Percentiles rank a stretch among this genome's conserved stretches.
Conservation (phyloP, 257 asterid species). For the Solanum tacnaense region DNA sequence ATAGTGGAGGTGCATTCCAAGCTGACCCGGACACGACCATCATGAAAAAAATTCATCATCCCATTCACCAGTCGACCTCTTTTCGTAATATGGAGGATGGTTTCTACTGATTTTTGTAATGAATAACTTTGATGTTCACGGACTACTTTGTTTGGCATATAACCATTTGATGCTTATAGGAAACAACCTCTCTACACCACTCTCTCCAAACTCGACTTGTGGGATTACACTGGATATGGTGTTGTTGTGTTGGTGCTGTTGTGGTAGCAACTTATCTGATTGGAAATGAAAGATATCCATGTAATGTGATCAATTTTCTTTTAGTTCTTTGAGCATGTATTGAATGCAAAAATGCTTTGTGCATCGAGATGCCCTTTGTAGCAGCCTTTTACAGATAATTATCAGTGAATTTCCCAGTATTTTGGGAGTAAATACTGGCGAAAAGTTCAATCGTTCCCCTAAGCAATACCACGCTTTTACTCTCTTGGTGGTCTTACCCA, state of each 20-base stretch:
- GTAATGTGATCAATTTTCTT: neutral
- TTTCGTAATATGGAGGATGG: neutral
- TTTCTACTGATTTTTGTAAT: neutral
- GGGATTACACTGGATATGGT: neutral
- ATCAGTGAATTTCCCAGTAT: neutral
- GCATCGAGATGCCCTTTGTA: neutral
- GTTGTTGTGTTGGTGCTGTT: neutral
- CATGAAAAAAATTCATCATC: neutral
- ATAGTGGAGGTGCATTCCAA: neutral
- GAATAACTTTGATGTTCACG: neutral
- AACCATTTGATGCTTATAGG: neutral
- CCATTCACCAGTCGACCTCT: neutral
- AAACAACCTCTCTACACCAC: neutral
- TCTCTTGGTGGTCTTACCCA: neutral
- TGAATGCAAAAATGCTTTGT: neutral
- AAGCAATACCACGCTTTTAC: neutral
- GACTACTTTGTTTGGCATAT: neutral
- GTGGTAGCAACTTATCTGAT: neutral
- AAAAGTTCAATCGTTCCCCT: neutral
- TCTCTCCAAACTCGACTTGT: neutral
- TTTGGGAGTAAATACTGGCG: neutral
- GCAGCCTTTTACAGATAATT: neutral
- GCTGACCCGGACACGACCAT: neutral
- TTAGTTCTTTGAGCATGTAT: neutral
- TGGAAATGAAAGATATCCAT: neutral